A percentile compares a stretch with the other conserved stretches of the same genome.
These are phyloP conservation scores for Rhodotorula taiwanensis DNA, from an alignment of 768 basidiomycete genomes.

Conservation along the genomic window DNA sequence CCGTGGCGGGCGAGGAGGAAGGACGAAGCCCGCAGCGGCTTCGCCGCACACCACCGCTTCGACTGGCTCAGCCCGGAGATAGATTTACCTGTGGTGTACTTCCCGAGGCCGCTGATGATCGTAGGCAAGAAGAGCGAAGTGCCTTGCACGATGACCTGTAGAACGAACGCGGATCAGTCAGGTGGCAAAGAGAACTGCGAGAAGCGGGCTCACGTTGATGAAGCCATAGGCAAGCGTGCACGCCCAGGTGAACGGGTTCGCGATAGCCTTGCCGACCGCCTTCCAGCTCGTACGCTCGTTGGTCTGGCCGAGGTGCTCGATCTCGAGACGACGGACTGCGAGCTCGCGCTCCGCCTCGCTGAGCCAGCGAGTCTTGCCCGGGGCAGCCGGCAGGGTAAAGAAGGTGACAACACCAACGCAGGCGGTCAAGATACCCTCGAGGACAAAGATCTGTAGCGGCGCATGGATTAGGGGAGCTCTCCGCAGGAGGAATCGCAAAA, in stretches of 20 bases:
- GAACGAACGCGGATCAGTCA: not conserved
- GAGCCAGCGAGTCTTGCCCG: conserved; percentile 61
- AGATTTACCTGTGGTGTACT: conserved; percentile 49
- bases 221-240: conserved; percentile 17
- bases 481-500: too few relatives aligned
- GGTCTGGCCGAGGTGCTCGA: conserved; percentile 59
- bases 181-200: not conserved
- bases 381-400: conserved; percentile 60
- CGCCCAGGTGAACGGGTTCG: conserved; percentile 27
- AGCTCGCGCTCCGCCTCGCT: conserved; percentile 52
- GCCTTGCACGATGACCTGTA: conserved; percentile 54
- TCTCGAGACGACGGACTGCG: conserved; percentile 60
- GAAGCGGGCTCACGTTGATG: conserved; percentile 12
- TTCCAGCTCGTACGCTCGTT: conserved; percentile 60
- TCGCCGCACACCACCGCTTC: too few relatives aligned
- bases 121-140: conserved; percentile 78
- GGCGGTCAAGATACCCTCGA: conserved; percentile 26
- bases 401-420: conserved; percentile 52
- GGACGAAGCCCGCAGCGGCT: too few relatives aligned
- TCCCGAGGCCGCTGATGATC: conserved; percentile 58
- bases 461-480: too few relatives aligned
- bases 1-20: conserved; percentile 37
- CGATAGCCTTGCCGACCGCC: conserved; percentile 53
- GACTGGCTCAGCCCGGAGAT: too few relatives aligned
- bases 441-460: conserved; percentile 13